Evolutionary conservation across 345 rosid genomes (phyloP).

Genomic region (Angophora floribunda): DNA sequence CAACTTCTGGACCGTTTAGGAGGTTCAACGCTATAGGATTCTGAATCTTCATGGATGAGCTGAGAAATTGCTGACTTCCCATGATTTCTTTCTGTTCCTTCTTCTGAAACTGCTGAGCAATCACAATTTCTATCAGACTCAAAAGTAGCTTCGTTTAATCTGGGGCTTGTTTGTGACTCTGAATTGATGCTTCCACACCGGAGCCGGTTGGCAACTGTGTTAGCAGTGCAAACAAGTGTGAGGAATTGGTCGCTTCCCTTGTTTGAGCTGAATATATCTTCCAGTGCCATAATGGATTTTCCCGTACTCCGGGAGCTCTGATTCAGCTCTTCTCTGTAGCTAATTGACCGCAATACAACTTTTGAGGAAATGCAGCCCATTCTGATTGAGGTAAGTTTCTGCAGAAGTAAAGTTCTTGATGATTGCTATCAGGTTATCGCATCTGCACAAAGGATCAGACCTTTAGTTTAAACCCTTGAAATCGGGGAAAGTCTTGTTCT

Average conservation of each 20-base stretch:
- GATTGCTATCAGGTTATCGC: background rate
- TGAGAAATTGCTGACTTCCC: background rate
- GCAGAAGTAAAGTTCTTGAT: background rate
- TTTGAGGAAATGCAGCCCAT: conserved; percentile 44
- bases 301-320: conserved; percentile 3
- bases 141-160: background rate
- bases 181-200: background rate
- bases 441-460: background rate
- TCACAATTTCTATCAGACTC: background rate
- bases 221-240: conserved; percentile 4
- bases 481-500: background rate
- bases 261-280: background rate
- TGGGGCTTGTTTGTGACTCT: background rate
- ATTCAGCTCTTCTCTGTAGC: conserved; percentile 12
- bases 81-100: background rate
- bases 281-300: background rate
- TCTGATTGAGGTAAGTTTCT: background rate
- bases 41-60: background rate
- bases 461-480: background rate
- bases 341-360: conserved; percentile 12
- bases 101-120: background rate
- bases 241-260: conserved; percentile 4
- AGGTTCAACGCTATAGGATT: background rate
- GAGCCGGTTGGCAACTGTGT: background rate
- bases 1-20: conserved; percentile 12